A percentile compares a stretch with the other conserved stretches of the same genome.
These are phyloP conservation scores for Hygrophoropsis aurantiaca DNA, from an alignment of 768 basidiomycete species.

Conservation along the genomic window DNA sequence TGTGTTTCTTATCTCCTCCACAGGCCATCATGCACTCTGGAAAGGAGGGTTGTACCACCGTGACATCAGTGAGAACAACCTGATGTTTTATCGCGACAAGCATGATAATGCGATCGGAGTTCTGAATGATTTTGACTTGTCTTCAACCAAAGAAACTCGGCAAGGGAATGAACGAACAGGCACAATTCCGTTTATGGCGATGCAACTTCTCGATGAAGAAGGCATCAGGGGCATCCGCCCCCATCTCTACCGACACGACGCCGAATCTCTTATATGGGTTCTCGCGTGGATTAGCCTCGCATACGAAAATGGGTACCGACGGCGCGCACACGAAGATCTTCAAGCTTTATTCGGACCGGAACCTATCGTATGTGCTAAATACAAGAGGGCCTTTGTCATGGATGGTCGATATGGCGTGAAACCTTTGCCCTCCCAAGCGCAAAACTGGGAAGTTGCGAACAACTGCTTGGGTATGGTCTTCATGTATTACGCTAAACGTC, in stretches of 20 bases:
- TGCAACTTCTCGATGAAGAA: not conserved
- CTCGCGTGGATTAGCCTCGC: not conserved
- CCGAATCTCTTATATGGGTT: slow-evolving; percentile 4
- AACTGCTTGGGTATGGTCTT: not conserved
- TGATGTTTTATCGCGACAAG: slow-evolving; percentile 2
- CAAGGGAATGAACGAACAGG: slow-evolving; percentile 4
- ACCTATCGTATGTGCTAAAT: not conserved
- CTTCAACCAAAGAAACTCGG: not conserved
- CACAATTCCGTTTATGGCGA: slow-evolving; percentile 8
- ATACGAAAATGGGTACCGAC: not conserved
- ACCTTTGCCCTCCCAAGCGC: not conserved
- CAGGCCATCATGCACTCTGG: slow-evolving; percentile 6
- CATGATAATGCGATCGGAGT: slow-evolving; percentile 2
- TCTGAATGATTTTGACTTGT: slow-evolving; percentile 10
- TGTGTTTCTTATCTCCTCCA: not conserved
- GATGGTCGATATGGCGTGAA: not conserved
- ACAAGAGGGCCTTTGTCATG: not conserved
- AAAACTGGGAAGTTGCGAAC: not conserved
- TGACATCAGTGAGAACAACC: slow-evolving; percentile 3
- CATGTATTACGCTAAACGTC: too few relatives aligned
- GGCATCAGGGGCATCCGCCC: not conserved
- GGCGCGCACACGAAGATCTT: not conserved
- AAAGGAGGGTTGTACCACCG: not conserved
- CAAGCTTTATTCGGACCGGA: not conserved
- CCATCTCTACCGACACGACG: not conserved